phyloP scores from a whole-genome alignment of 148 eudicot genomes.

The Hydrangea macrophylla region DNA sequence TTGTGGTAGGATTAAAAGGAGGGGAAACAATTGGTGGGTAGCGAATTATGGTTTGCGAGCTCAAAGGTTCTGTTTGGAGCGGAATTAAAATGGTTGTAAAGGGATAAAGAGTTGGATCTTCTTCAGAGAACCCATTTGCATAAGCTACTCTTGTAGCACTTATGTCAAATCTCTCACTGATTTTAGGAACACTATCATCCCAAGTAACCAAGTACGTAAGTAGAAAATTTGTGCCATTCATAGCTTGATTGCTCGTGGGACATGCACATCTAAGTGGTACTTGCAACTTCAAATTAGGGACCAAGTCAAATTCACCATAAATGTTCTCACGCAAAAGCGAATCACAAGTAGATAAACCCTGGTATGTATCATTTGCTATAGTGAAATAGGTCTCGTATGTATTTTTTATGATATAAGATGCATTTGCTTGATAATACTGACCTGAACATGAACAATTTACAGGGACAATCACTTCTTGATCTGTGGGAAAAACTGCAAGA shows the following conservation, averaged over 20 bases:
- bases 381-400: constrained; percentile 26
- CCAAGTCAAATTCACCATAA: constrained; percentile 5
- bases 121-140: constrained; percentile 55
- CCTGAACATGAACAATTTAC: constrained; percentile 68
- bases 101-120: constrained; percentile 36
- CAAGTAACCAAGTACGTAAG: constrained; percentile 44
- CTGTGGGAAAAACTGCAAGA: constrained; percentile 26
- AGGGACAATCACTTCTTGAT: constrained; percentile 58
- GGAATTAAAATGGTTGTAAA: constrained; percentile 67
- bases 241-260: constrained; percentile 55
- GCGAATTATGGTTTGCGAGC: constrained; percentile 28
- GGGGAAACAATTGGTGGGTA: background rate
- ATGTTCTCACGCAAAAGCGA: constrained; percentile 29
- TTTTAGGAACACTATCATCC: constrained; percentile 25
- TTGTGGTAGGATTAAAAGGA: constrained; percentile 13
- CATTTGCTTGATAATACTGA: constrained; percentile 60
- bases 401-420: constrained; percentile 36
- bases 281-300: constrained; percentile 13
- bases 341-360: constrained; percentile 61
- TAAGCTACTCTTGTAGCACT: constrained; percentile 25
- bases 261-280: constrained; percentile 89
- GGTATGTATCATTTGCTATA: constrained; percentile 42
- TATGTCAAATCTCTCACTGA: constrained; percentile 34
- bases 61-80: constrained; percentile 43
- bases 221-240: constrained; percentile 47